Base-by-base conservation (phyloP, 441 rosid species). In the Biscutella laevigata region DNA sequence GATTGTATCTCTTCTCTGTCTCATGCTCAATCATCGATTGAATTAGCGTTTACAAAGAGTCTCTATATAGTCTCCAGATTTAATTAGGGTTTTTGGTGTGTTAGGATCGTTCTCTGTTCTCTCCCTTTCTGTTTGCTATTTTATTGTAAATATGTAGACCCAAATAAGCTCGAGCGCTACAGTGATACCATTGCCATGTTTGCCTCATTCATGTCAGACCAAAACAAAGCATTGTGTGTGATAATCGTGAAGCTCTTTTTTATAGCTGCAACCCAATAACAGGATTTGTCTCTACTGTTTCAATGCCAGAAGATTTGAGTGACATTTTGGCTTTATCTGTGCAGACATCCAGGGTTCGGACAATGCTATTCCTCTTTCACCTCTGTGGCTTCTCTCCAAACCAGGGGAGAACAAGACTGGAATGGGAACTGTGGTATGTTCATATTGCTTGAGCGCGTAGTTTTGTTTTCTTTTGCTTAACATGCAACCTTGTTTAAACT, bases 351-450 rank as follows among this genome's bases (percentile, higher is more conserved):
- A 67, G 57, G 88, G 81, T 49, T 61, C 92, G 62, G 99, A 83
- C 63, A 81, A 68, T 71, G 52, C 87, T 12, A 73, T 94, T 64
- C 96, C 97, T 1, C 97, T 94, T 56, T 94, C 97, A 54, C 99
- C 97, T 2, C 99, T 89, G 70, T 94, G 99, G 97, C 97, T 89
- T 75, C 82, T 81, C 73, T 76, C 97, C 49, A 94, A 89, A 74
- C 71, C 91, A n/a, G 85, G 81, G 56, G 95, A 86, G 72, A 79
- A 33, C 74, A 86, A 85, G 78, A 65, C 80, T 62, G 96, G 86
- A 69, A 39, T 68, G 56, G 95, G 88, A 71, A 63, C 74, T 69
- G 80, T 72, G 95, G 96, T 89, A 75, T 72, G 83, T 73, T 58
- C n/a, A 52, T 34, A 29, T 57, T 59, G 21, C 20, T 61, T 12